phyloP scores from a whole-genome alignment of 768 basidiomycete genomes.

The Gymnopilus dilepis region DNA sequence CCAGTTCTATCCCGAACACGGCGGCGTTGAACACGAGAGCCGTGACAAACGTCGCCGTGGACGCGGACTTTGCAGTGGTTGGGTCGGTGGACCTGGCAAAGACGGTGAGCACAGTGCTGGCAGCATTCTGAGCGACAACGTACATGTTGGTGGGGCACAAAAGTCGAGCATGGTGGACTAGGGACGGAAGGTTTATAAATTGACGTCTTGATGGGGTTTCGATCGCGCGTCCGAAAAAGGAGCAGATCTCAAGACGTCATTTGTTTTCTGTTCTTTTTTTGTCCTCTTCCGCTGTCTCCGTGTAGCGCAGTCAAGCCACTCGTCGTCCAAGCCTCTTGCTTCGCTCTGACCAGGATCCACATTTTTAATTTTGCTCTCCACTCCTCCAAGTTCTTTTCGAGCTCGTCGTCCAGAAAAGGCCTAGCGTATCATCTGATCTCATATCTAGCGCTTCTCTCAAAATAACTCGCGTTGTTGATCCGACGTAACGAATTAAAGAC shows the following conservation, averaged over 20 bases:
- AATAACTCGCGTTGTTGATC: slow-evolving; percentile 6
- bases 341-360: background rate
- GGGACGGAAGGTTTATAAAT: slow-evolving; percentile 10
- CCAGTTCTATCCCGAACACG: slow-evolving; percentile 74
- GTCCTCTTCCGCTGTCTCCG: background rate
- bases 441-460: background rate
- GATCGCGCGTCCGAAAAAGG: background rate
- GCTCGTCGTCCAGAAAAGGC: background rate
- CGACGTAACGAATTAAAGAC: slow-evolving; percentile 2
- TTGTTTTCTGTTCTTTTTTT: background rate
- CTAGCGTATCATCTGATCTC: slow-evolving; percentile 1
- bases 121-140: background rate
- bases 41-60: slow-evolving; percentile 80
- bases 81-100: slow-evolving; percentile 41
- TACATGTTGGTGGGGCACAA: slow-evolving; percentile 20
- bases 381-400: background rate
- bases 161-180: slow-evolving; percentile 3
- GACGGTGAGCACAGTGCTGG: background rate
- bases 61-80: slow-evolving; percentile 56
- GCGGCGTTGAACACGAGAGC: slow-evolving; percentile 83
- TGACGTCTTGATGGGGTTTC: slow-evolving; percentile 19
- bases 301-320: background rate
- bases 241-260: background rate
- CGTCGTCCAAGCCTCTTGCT: background rate
- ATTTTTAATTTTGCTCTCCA: background rate